Base-by-base conservation (phyloP, 1,284 basidiomycete genomes). In the Tetrapyrgos nigripes region DNA sequence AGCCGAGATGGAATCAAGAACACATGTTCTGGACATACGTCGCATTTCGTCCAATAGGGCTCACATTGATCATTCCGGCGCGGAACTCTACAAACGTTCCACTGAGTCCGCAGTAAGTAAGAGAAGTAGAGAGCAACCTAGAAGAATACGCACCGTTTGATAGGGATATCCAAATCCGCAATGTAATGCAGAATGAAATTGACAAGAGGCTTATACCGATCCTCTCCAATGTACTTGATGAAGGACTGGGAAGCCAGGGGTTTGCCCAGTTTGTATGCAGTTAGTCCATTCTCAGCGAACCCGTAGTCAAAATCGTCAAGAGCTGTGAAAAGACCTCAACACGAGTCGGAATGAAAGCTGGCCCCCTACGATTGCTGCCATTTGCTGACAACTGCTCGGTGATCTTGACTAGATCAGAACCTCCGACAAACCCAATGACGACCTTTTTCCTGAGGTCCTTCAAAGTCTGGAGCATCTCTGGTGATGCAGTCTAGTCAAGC, bases 11-110 rank as follows among this genome's bases (percentile, higher is more conserved):
- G n/a, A 33, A 53, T 14, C 11, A 13, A 48, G 43, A 40, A 24
- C 26, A 48, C 48, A 21, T 50, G 37, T 31, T 26, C 26, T n/a
- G 50, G 28, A 78, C 86, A 61, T 71, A 96, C 93, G 88, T 92
- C 52, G 96, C 96, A 69, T 98, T 98, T 67, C 97, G 88, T n/a
- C 97, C 97, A 45, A 99, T 89, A 3, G 97, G 97, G 66, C 92
- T 96, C 62, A 99, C 88, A 72, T 99, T 99, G 76, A 99, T 85
- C 97, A 99, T 99, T 26, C 97, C 97, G 62, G 91, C 94, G 57
- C 97, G 85, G 80, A 97, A 98, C 76, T 99, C 97, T 64, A 99
- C 79, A 71, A 98, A 98, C 3, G 96, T 98, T 50, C 96, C 96
- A 57, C 94, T 97, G 52, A 17, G 46, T 5, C 40, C n/a, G 44